A percentile compares a stretch with the other conserved stretches of the same genome.
Evolutionary conservation across 352 stramenopile species (phyloP).

Genomic region (Blastocystis sp.): DNA sequence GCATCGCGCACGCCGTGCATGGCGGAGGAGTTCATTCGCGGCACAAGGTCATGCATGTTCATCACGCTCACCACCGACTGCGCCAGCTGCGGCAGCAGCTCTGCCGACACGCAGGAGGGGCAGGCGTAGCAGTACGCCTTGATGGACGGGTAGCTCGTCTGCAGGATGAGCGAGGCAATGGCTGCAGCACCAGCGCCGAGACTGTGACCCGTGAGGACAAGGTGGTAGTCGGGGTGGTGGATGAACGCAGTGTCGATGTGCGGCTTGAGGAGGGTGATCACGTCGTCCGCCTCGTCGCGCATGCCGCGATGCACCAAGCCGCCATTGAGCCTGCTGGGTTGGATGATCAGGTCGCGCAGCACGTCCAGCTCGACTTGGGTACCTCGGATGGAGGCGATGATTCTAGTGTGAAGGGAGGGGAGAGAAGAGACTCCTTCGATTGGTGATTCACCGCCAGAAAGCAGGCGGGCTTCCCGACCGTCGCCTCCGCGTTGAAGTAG

Average conservation of each 20-base stretch:
- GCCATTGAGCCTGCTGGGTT: conserved; percentile 17
- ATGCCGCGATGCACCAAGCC: conserved; percentile 49
- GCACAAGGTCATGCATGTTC: conserved; percentile 56
- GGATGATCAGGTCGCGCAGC: conserved; percentile 31
- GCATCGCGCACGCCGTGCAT: conserved; percentile 36
- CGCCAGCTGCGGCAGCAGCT: conserved; percentile 27
- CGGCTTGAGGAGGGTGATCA: conserved; percentile 46
- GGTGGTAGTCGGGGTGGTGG: conserved; percentile 26
- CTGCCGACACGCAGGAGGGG: conserved; percentile 18
- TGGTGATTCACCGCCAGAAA: conserved; percentile 55
- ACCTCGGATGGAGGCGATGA: conserved; percentile 39
- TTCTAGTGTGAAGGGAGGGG: not conserved
- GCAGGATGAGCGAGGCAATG: conserved; percentile 52
- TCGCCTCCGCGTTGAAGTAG: conserved; percentile 24
- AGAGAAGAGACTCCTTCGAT: conserved; percentile 20
- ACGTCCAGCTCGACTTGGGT: conserved; percentile 31
- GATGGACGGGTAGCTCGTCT: conserved; percentile 8
- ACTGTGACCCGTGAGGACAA: conserved; percentile 61
- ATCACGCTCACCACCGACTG: conserved; percentile 14
- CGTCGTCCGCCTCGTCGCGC: conserved; percentile 52
- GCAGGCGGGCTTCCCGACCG: conserved; percentile 32
- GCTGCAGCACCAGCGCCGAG: conserved; percentile 37
- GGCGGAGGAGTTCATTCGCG: conserved; percentile 53
- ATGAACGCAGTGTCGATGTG: conserved; percentile 29
- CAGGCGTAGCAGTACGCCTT: conserved; percentile 52